Percentiles rank a stretch among this genome's conserved stretches.
These are phyloP conservation scores for Cicer judaicum DNA, from an alignment of 306 rosid genomes.

Conservation along the genomic window DNA sequence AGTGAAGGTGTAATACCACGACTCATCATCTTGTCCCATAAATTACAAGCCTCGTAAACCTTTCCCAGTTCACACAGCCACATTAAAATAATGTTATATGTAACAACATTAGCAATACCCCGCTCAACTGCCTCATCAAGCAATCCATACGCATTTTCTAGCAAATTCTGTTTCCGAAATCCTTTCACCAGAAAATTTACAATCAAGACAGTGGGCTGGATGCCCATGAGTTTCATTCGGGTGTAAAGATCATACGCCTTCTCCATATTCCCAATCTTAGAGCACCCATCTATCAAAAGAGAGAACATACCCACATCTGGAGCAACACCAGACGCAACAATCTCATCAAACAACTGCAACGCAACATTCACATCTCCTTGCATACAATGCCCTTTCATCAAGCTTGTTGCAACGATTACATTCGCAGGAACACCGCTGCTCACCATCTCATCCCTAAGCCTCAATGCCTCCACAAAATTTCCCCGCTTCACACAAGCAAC, in stretches of 20 bases:
- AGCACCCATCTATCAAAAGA: slow-evolving; percentile 62
- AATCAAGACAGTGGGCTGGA: slow-evolving; percentile 52
- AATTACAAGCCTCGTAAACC: slow-evolving; percentile 59
- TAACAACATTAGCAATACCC: slow-evolving; percentile 58
- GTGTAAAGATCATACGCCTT: slow-evolving; percentile 67
- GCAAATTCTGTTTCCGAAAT: slow-evolving; percentile 50
- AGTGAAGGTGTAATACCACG: slow-evolving; percentile 59
- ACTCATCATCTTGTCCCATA: slow-evolving; percentile 65
- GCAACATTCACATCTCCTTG: slow-evolving; percentile 64
- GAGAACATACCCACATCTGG: slow-evolving; percentile 61
- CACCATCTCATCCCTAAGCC: slow-evolving; percentile 76
- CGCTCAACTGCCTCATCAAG: slow-evolving; percentile 70
- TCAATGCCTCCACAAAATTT: slow-evolving; percentile 61
- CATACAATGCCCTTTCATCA: slow-evolving; percentile 68
- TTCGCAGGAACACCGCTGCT: slow-evolving; percentile 55
- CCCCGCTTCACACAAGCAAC: slow-evolving; percentile 70
- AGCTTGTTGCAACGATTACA: slow-evolving; percentile 57
- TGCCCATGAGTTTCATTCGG: slow-evolving; percentile 61
- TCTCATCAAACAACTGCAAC: slow-evolving; percentile 54
- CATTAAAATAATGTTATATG: slow-evolving; percentile 57
- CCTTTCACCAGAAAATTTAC: slow-evolving; percentile 59
- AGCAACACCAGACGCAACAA: slow-evolving; percentile 53
- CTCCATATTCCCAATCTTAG: slow-evolving; percentile 62
- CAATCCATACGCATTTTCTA: slow-evolving; percentile 57
- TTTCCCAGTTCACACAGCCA: slow-evolving; percentile 62